Conservation (phyloP, 148 eudicot species). For the Heliamphora exappendiculata region DNA sequence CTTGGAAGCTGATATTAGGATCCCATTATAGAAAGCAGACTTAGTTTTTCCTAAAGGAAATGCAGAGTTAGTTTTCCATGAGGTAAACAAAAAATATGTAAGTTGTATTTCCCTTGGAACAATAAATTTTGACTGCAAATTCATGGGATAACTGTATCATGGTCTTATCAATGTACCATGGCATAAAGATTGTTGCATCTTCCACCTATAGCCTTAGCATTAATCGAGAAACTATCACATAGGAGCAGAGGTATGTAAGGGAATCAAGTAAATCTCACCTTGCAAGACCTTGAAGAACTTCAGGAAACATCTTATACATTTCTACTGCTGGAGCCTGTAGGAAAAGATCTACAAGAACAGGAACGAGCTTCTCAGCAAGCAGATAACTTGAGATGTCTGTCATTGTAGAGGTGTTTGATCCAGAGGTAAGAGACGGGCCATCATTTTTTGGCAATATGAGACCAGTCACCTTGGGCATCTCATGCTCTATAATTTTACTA, state of each 20-base stretch:
- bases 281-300: conserved; percentile 67
- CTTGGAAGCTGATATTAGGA: background rate
- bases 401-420: conserved; percentile 11
- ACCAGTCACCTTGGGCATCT: conserved; percentile 29
- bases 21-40: background rate
- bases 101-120: background rate
- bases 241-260: background rate
- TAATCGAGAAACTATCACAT: background rate
- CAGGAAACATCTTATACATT: conserved; percentile 57
- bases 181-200: background rate
- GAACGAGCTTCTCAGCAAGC: conserved; percentile 80
- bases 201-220: background rate
- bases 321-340: conserved; percentile 64
- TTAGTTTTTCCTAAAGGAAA: background rate
- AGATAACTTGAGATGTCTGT: conserved; percentile 36
- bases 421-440: conserved; percentile 26
- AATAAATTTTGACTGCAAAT: background rate
- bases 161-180: background rate
- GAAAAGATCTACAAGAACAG: conserved; percentile 66
- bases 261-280: conserved; percentile 35
- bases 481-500: conserved; percentile 26
- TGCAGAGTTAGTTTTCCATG: background rate
- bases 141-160: background rate
- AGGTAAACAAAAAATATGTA: background rate
- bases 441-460: conserved; percentile 25